Evolutionary conservation across 768 basidiomycete genomes (phyloP), one percentile per base, ranked within the genome.

Genomic region (Hygrophorus pudorinus): DNA sequence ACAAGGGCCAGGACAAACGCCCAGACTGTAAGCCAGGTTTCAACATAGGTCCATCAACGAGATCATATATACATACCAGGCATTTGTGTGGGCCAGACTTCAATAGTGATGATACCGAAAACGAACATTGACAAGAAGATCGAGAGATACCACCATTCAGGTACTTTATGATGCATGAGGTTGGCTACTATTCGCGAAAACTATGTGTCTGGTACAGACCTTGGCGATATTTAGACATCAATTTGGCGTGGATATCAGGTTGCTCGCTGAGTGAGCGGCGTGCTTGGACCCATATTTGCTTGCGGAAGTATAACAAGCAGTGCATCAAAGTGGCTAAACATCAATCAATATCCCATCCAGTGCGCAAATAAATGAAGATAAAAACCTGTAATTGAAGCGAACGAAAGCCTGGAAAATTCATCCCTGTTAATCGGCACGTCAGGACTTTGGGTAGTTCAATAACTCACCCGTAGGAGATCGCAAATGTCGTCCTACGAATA

Each of bases 91-190:
- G 79, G 69, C 85, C 84, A 87, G 29, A 77, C 65, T 57, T 80
- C 78, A 48, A 87, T 83, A n/a, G 72, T 65, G 42, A 87, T 58
- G 30, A 85, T 61, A 43, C 84, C 82, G 45, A 83, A 73, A 0
- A 64, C 70, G 53, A 85, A 85, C 76, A 83, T 82, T 47, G 61
- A 40, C 48, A 78, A 71, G 61, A 88, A 85, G 41, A 91, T 70
- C 33, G 69, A 54, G 8, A 66, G 57, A 58, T 89, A 91, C 88
- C 88, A 91, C 86, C 84, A 89, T 47, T 88, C 75, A 1, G 87
- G 88, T 11, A 90, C 80, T 51, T 24, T 3, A 7, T 24, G 7
- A 24, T 24, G 24, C 24, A 24, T 3, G 4, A 24, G 24, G 24
- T 24, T 24, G 7, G 24, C 24, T 24, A 7, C 4, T 24, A 24